Base-by-base conservation (phyloP, 805 yeast genomes). In the Ogataea chonburiensis region DNA sequence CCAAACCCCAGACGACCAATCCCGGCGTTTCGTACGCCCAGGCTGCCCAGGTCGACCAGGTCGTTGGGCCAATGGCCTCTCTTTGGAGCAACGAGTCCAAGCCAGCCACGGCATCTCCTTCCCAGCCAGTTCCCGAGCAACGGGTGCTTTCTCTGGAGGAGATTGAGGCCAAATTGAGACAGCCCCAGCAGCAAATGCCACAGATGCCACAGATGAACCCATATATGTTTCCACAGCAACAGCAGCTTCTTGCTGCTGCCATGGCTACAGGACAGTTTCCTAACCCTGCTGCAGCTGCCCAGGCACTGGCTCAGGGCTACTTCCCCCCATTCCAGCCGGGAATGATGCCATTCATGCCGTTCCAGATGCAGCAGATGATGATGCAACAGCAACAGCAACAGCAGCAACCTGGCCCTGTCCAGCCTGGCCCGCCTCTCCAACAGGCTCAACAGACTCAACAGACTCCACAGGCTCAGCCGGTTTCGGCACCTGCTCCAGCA, bases 141-240 rank as follows among this genome's bases (percentile, higher is more conserved):
- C 73, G 71, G 49, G 70, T 81, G 15, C 61, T 84, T 49, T 82
- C 95, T 8, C 67, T 86, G 57, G 91, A 84, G 56, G 94, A 88
- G 50, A 75, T 88, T 46, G 96, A 88, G 63, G 86, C 95, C 7
- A 86, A 79, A 51, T 67, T 81, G 55, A 66, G 79, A 41, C 68
- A 73, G 5, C 67, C 71, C 38, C 71, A 64, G 38, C 37, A 38
- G 17, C 42, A 32, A 12, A 20, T 34, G 24, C 30, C 38, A 3
- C 38, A 29, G 12, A 30, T 43, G 38, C 36, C 43, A 39, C 37
- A 31, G 8, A 47, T 47, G 30, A 56, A 45, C 35, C 53, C 51
- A 8, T 55, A 52, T 31, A 55, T 53, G 53, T 36, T 56, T 29
- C 59, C 56, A 11, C 61, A 56, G 18, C 64, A 55, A 30, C 56